Percentiles rank a stretch among this genome's conserved stretches.
Evolutionary conservation across 73 alveolate species (phyloP).

Genomic region (Blepharisma japonicum): DNA sequence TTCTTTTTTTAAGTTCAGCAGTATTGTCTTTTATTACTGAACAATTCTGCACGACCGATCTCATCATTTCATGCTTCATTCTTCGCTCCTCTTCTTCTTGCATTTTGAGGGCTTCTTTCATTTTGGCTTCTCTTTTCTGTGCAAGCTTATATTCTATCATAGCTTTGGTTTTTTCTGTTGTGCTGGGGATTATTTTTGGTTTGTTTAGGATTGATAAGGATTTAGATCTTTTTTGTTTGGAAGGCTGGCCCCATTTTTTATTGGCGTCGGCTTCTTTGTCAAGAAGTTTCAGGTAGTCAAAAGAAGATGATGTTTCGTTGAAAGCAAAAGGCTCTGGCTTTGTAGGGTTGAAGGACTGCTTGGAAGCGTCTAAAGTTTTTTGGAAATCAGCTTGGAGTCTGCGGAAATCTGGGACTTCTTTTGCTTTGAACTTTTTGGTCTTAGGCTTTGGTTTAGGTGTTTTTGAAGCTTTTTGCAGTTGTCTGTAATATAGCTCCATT

Average conservation of each 20-base stretch:
- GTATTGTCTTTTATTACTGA: conserved; percentile 59
- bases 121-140: conserved; percentile 61
- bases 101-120: conserved; percentile 63
- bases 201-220: conserved; percentile 55
- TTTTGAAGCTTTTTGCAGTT: conserved; percentile 45
- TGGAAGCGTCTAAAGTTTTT: conserved; percentile 71
- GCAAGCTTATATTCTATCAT: conserved; percentile 72
- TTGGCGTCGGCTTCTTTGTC: conserved; percentile 74
- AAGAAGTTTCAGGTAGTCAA: conserved; percentile 67
- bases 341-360: conserved; percentile 73
- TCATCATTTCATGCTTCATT: conserved; percentile 69
- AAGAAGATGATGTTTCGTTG: conserved; percentile 80
- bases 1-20: conserved; percentile 45
- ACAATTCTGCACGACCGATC: conserved; percentile 59
- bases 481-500: conserved; percentile 91
- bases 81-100: conserved; percentile 71
- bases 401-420: conserved; percentile 94
- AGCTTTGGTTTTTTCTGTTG: conserved; percentile 65
- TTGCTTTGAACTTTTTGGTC: conserved; percentile 66
- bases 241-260: conserved; percentile 53
- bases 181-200: conserved; percentile 85
- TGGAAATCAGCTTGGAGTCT: conserved; percentile 76
- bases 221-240: conserved; percentile 52
- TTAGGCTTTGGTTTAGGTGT: conserved; percentile 43
- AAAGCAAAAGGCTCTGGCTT: conserved; percentile 88